phyloP scores from a whole-genome alignment of 2,329 filamentous ascomycete genomes.

The Ustulina deusta region DNA sequence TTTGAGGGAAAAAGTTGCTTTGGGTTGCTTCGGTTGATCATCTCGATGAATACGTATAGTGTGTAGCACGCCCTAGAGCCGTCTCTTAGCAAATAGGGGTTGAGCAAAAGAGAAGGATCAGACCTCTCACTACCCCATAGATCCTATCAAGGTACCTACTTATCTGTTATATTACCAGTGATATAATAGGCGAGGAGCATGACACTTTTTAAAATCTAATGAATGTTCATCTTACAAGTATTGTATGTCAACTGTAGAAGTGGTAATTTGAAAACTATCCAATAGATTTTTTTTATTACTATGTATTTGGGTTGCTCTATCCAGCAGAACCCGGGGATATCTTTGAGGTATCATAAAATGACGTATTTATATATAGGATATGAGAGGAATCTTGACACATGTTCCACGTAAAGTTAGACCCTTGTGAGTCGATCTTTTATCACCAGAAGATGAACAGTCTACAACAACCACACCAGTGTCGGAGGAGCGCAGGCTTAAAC shows the following conservation, averaged over 20 bases:
- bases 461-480: constrained; percentile 2
- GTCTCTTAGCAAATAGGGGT: background rate
- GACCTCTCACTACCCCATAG: background rate
- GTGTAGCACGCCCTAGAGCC: background rate
- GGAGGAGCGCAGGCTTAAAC: constrained; percentile 36
- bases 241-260: background rate
- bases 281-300: constrained; percentile 30
- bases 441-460: constrained; percentile 27
- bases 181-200: background rate
- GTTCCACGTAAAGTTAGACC: constrained; percentile 22
- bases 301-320: constrained; percentile 28
- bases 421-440: constrained; percentile 26
- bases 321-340: constrained; percentile 31
- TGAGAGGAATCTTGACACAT: constrained; percentile 28
- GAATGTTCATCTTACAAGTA: background rate
- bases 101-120: background rate
- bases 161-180: too few species aligned
- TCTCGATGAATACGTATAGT: background rate
- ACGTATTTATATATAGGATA: constrained; percentile 34
- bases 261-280: background rate
- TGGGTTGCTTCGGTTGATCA: background rate
- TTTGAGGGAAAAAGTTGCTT: background rate
- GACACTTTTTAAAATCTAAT: background rate
- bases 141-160: too few species aligned
- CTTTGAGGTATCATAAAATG: constrained; percentile 33